Percentiles rank a stretch among this genome's conserved stretches.
phyloP scores from a whole-genome alignment of 2,329 filamentous ascomycete species.

The Diaporthe citri region DNA sequence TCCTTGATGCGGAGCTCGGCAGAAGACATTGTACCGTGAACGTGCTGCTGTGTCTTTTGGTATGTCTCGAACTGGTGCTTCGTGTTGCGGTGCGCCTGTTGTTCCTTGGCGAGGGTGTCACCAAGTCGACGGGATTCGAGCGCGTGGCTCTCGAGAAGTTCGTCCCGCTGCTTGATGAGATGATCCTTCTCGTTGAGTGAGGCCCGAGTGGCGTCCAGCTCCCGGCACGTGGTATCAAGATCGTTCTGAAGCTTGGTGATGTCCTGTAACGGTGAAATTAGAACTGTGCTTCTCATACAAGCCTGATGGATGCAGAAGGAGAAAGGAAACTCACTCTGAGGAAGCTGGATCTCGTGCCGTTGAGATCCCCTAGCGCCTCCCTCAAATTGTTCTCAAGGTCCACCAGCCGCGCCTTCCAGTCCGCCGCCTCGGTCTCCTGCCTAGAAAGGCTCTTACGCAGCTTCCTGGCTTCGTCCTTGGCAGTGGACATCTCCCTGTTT shows the following conservation, averaged over 20 bases:
- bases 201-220: slow-evolving; percentile 83
- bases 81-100: slow-evolving; percentile 85
- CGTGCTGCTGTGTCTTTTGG: slow-evolving; percentile 88
- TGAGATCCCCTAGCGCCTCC: slow-evolving; percentile 87
- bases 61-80: slow-evolving; percentile 90
- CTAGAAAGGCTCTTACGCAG: slow-evolving; percentile 86
- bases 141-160: slow-evolving; percentile 87
- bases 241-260: slow-evolving; percentile 91
- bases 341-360: slow-evolving; percentile 86
- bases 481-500: slow-evolving; percentile 82
- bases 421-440: slow-evolving; percentile 87
- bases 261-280: slow-evolving; percentile 38
- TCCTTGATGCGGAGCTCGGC: slow-evolving; percentile 89
- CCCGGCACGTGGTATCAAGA: slow-evolving; percentile 84
- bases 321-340: slow-evolving; percentile 71
- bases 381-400: slow-evolving; percentile 92
- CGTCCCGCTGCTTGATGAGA: slow-evolving; percentile 89
- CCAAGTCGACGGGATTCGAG: slow-evolving; percentile 87
- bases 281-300: not conserved
- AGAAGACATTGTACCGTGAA: slow-evolving; percentile 85
- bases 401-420: slow-evolving; percentile 91
- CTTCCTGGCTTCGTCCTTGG: slow-evolving; percentile 87
- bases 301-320: not conserved
- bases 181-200: slow-evolving; percentile 91
- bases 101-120: slow-evolving; percentile 92